Base-by-base conservation (phyloP, 2,329 filamentous ascomycete genomes). In the Aspergillus sp. region DNA sequence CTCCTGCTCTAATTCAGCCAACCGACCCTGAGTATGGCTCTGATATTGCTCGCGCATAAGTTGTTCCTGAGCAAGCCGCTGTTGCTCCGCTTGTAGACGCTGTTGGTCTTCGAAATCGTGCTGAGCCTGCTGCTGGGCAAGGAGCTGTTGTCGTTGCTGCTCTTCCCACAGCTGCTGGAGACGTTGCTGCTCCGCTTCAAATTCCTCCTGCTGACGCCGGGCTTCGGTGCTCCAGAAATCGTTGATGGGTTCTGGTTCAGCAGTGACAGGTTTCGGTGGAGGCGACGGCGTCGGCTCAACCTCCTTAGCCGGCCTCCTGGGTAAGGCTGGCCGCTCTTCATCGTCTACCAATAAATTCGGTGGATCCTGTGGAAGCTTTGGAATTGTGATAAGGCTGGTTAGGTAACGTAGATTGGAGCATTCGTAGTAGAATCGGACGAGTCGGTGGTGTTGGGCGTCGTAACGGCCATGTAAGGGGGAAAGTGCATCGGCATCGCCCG, bases 401-500 rank as follows among this genome's bases (percentile, higher is more conserved):
- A 99, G 84, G 73, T 99, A 99, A 66, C 95, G 89, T 55, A 99
- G 83, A 74, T 98, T 99, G 11, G 95, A 97, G 77, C 95, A 99
- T 77, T 99, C 95, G 76, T 98, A 98, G 79, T 99, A 99, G 78
- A 98, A 99, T 71, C 96, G 95, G 71, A 96, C 90, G 15, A 99
- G 84, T 17, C 95, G 90, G 79, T 98, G 93, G 75, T 99, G 95
- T 71, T 98, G 95, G 14, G 95, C 92, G 73, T 97, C 90, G 73
- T 98, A 99, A 69, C 93, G 85, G 61, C 88, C 86, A 57, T 93
- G 88, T 6, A 99, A 84, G 1, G 93, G 95, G 64, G 93, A 89
- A 47, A 99, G 82, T 6, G 92, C 93, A 59, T 97, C 95, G 62
- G 96, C 90, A 68, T 99, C 95, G 56, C 95, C 93, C 12, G 95